Evolutionary conservation across 1,139 yeast species (phyloP).

Genomic region (Geotrichum klebahnii): DNA sequence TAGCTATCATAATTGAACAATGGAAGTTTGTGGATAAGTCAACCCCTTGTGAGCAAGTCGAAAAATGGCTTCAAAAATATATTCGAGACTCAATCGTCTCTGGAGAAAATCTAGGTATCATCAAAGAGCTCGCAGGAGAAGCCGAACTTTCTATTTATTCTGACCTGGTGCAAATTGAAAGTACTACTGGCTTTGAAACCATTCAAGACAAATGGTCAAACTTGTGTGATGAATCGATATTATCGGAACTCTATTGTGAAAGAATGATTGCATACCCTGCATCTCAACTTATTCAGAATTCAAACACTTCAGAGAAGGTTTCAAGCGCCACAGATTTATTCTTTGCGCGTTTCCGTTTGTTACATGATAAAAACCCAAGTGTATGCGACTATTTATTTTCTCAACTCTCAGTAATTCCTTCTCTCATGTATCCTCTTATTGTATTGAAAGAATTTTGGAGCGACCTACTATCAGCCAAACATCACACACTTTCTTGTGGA

Average conservation of each 20-base stretch:
- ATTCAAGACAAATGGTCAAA: constrained; percentile 12
- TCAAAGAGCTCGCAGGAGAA: constrained; percentile 10
- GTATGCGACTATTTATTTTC: background rate
- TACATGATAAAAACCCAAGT: constrained; percentile 5
- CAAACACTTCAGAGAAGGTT: background rate
- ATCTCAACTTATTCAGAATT: background rate
- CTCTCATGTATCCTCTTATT: background rate
- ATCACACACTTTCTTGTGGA: background rate
- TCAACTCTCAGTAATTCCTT: background rate
- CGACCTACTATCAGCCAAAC: background rate
- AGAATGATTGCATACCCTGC: background rate
- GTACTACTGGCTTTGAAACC: background rate
- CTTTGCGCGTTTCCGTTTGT: constrained; percentile 9
- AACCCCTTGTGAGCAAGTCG: constrained; percentile 31
- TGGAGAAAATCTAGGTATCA: constrained; percentile 24
- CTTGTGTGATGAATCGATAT: background rate
- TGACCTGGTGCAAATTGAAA: background rate
- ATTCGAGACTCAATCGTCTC: constrained; percentile 36
- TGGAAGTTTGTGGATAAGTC: constrained; percentile 51
- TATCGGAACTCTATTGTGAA: constrained; percentile 4
- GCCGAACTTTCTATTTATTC: constrained; percentile 9
- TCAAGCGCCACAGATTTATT: constrained; percentile 8
- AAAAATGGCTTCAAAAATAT: constrained; percentile 51
- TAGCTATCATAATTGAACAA: constrained; percentile 69
- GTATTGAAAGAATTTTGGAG: constrained; percentile 14